A percentile compares a stretch with the other conserved stretches of the same genome.
phyloP scores from a whole-genome alignment of 257 asterid genomes.

The Solanum commersonii region DNA sequence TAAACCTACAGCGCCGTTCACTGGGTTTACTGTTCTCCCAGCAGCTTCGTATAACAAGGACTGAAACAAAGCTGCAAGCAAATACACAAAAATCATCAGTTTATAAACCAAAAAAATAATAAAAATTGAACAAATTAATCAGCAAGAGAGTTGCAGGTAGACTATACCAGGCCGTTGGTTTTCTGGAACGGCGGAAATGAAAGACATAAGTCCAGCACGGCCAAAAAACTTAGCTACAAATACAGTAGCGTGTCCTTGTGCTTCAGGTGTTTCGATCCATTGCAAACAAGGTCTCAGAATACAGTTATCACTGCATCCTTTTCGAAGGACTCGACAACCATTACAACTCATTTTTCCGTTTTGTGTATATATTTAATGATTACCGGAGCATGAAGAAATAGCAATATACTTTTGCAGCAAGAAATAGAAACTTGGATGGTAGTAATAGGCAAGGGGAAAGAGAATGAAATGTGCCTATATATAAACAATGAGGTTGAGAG shows the following conservation, averaged over 20 bases:
- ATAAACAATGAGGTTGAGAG: constrained; percentile 13
- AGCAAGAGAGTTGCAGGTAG: background rate
- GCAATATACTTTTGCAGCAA: constrained; percentile 9
- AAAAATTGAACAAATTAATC: background rate
- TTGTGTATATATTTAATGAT: background rate
- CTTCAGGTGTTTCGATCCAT: constrained; percentile 45
- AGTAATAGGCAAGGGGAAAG: background rate
- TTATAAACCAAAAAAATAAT: background rate
- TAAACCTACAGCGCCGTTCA: constrained; percentile 62
- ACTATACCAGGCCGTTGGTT: constrained; percentile 44
- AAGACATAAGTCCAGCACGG: constrained; percentile 67
- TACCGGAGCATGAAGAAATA: constrained; percentile 5
- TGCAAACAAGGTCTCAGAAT: constrained; percentile 49
- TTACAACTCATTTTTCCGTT: constrained; percentile 48
- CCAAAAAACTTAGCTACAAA: constrained; percentile 74
- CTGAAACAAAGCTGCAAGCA: constrained; percentile 50
- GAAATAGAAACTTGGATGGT: constrained; percentile 2
- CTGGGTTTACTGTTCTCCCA: constrained; percentile 76
- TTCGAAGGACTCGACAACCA: constrained; percentile 69
- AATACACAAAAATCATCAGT: background rate
- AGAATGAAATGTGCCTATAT: constrained; percentile 15
- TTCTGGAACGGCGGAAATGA: constrained; percentile 54
- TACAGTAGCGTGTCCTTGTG: constrained; percentile 70
- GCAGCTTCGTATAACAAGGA: constrained; percentile 66
- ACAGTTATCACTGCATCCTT: constrained; percentile 68